Percentiles rank a stretch among this genome's conserved stretches.
These are phyloP conservation scores for Globisporangium echinulatum DNA, from an alignment of 352 stramenopile species.

Conservation along the genomic window DNA sequence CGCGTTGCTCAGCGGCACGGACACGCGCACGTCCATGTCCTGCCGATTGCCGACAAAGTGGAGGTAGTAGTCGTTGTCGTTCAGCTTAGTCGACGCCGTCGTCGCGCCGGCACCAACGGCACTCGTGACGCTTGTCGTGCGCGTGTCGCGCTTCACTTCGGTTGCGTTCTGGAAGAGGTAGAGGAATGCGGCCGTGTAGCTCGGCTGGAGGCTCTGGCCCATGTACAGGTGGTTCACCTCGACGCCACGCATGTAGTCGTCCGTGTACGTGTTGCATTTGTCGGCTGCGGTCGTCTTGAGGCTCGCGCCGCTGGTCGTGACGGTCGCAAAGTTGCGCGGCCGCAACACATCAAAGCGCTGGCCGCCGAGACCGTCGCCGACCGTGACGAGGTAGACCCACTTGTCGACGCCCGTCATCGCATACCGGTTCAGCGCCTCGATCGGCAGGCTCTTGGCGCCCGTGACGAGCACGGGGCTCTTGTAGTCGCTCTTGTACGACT, in stretches of 20 bases:
- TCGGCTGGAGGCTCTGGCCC: conserved; percentile 25
- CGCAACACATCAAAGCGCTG: conserved; percentile 6
- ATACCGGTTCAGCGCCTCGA: not conserved
- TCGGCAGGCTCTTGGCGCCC: not conserved
- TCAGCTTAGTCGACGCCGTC: not conserved
- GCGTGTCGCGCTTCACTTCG: not conserved
- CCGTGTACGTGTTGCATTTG: conserved; percentile 2
- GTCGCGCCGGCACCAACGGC: not conserved
- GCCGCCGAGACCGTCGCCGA: not conserved
- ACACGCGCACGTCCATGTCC: conserved; percentile 10
- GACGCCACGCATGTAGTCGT: conserved; percentile 10
- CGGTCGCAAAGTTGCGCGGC: conserved; percentile 5
- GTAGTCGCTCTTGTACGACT: conserved; percentile 1
- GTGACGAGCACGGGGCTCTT: conserved; percentile 2
- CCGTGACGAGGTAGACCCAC: conserved; percentile 9
- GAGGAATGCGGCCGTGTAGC: conserved; percentile 28
- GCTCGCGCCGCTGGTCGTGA: not conserved
- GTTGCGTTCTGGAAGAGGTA: conserved; percentile 31
- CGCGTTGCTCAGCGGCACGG: conserved; percentile 3
- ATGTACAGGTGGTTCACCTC: conserved; percentile 38
- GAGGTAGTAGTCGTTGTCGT: not conserved
- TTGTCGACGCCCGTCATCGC: not conserved
- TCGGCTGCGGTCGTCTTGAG: not conserved
- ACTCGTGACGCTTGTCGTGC: not conserved
- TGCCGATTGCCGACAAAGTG: conserved; percentile 6